Base-by-base conservation (phyloP, 1,284 basidiomycete species). In the Afroboletus lepidellus region DNA sequence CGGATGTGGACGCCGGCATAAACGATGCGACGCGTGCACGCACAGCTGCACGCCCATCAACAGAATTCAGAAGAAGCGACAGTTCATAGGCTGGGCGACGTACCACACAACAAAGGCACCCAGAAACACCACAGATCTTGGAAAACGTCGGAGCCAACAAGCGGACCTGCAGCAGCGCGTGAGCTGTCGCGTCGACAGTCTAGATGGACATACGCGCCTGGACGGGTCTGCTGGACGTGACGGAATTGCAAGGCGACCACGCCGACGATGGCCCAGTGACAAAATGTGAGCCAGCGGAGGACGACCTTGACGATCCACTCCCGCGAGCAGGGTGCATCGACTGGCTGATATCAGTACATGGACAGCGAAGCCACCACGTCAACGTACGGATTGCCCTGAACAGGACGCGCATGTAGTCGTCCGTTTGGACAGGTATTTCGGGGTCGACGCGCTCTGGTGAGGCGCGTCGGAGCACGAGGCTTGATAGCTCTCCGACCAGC, bases 311-410 rank as follows among this genome's bases (percentile, higher is more conserved):
- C 37, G 32, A 63, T 38, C 51, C 60, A 41, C 23, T 63, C 61
- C 46, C 48, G 55, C 36, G 53, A 49, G n/a, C 53, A 54, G 36
- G 60, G 54, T n/a, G 54, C 59, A 24, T 61, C 32, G 23, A 61
- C 60, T 61, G 25, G 5, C 12, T n/a, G 18, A 21, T 29, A 5
- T 37, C n/a, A 15, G 9, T 1, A 7, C 8, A 11, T 18, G 3
- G n/a, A 2, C 9, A 18, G 39, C 21, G n/a, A 5, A 0, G 12
- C 4, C 3, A 34, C 8, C 9, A 43, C 2, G 27, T 27, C n/a
- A 9, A 63, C 60, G 41, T 15, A 61, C 56, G 46, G 21, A 63
- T 61, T 7, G 33, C 47, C 29, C 49, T 61, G 37, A 61, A 36
- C 36, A 61, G 20, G 24, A 58, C 25, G 15, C 32, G 39, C 8